These are phyloP conservation scores for Ashbya aceris DNA, from an alignment of 1,139 yeast genomes.

Conservation along the genomic window DNA sequence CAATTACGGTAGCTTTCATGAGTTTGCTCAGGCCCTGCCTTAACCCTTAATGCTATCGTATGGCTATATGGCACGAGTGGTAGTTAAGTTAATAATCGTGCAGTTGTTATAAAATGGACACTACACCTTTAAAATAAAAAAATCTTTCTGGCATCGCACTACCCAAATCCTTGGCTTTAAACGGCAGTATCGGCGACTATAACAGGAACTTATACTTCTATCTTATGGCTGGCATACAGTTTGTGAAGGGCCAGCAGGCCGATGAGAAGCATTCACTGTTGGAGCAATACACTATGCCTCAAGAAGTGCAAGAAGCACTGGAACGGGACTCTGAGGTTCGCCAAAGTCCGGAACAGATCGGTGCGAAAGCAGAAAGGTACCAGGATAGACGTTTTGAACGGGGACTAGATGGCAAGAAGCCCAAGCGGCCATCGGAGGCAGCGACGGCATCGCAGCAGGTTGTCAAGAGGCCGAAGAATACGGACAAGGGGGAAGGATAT, in stretches of 20 bases:
- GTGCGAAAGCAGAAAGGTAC: slow-evolving; percentile 27
- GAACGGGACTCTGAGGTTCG: slow-evolving; percentile 29
- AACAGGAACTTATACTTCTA: too few species aligned
- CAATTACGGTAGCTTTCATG: too few species aligned
- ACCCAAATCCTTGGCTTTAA: too few species aligned
- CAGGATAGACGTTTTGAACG: slow-evolving; percentile 33
- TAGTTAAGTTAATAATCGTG: too few species aligned
- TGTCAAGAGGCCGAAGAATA: not conserved
- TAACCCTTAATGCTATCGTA: too few species aligned
- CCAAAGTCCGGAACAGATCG: slow-evolving; percentile 26
- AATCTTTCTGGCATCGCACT: too few species aligned
- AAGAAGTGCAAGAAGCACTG: slow-evolving; percentile 28
- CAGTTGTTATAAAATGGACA: too few species aligned
- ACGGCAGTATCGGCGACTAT: too few species aligned
- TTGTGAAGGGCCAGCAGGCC: slow-evolving; percentile 5
- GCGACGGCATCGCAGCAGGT: not conserved
- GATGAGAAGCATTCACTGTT: slow-evolving; percentile 14
- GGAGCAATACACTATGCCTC: slow-evolving; percentile 33
- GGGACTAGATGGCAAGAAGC: slow-evolving; percentile 10
- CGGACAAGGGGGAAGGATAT: slow-evolving; percentile 13
- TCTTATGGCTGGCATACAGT: slow-evolving; percentile 3
- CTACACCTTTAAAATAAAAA: too few species aligned
- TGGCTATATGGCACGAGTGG: too few species aligned
- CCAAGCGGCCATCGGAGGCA: not conserved
- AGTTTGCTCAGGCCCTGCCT: too few species aligned